Evolutionary conservation across 495 filamentous ascomycete species (phyloP).

Genomic region (Viridothelium virens): DNA sequence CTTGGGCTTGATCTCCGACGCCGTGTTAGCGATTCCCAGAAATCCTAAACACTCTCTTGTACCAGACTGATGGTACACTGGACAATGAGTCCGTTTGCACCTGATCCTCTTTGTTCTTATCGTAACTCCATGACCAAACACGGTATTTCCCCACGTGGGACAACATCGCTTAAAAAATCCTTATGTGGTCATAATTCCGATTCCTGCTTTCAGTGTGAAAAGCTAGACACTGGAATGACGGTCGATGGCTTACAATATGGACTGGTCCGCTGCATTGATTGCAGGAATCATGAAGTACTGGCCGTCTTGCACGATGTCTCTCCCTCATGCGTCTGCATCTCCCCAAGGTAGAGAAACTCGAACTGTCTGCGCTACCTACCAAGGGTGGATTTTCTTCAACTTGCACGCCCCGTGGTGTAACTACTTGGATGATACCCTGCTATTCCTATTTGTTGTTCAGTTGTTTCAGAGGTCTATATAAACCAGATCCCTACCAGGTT

Average conservation of each 20-base stretch:
- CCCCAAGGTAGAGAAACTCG: neutral
- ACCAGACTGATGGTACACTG: too few species aligned
- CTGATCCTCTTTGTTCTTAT: neutral
- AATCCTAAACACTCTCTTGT: neutral
- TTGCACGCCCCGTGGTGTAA: neutral
- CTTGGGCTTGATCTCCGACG: neutral
- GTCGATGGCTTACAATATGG: neutral
- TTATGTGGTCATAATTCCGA: neutral
- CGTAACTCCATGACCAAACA: neutral
- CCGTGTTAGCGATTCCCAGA: neutral
- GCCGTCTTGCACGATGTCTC: neutral
- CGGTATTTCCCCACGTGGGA: neutral
- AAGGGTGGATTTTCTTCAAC: neutral
- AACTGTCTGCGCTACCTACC: neutral
- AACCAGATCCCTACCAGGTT: neutral
- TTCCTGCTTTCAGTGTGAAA: neutral
- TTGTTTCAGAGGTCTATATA: neutral
- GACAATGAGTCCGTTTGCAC: conserved; percentile 2
- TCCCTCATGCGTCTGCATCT: neutral
- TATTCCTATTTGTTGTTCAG: neutral
- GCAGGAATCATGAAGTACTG: neutral
- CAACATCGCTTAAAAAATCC: neutral
- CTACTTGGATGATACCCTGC: neutral
- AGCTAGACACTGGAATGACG: neutral
- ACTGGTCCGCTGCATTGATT: neutral